Conservation (phyloP, 2,329 filamentous ascomycete genomes). For the Aciculosporium take region DNA sequence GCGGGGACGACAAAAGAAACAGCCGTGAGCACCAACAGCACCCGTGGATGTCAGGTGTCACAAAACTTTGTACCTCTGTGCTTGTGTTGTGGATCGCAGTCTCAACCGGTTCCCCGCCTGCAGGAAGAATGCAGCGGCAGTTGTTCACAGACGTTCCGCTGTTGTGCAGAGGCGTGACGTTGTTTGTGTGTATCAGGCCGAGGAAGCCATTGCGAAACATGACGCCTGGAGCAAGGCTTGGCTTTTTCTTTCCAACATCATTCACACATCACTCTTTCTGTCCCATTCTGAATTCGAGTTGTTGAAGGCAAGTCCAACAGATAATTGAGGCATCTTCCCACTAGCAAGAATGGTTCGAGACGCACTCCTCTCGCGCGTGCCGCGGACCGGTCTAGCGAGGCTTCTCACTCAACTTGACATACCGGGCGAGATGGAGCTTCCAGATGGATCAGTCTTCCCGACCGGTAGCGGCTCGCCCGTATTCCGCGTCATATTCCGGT, state of each 20-base stretch:
- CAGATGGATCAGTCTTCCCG: not conserved
- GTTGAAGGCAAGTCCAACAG: not conserved
- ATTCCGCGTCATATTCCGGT: conserved; percentile 1
- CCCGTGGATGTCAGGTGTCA: too few relatives aligned
- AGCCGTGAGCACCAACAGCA: not conserved
- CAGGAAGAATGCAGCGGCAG: not conserved
- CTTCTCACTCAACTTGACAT: not conserved
- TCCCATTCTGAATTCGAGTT: too few relatives aligned
- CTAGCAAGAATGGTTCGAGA: not conserved
- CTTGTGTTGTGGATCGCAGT: not conserved
- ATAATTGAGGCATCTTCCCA: not conserved
- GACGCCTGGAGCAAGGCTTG: not conserved
- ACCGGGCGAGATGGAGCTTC: conserved; percentile 1
- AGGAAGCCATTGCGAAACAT: not conserved
- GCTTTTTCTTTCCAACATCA: too few relatives aligned
- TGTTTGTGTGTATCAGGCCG: too few relatives aligned
- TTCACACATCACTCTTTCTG: not conserved
- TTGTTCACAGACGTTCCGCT: not conserved
- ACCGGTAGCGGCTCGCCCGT: not conserved
- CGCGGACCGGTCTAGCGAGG: not conserved
- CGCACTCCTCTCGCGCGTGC: not conserved
- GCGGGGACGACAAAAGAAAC: not conserved
- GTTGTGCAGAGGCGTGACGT: too few relatives aligned
- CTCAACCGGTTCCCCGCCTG: not conserved
- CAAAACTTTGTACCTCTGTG: too few relatives aligned